Evolutionary conservation across 768 basidiomycete genomes (phyloP), one percentile per base, ranked within the genome.

Genomic region (Daedaleopsis sinensis): DNA sequence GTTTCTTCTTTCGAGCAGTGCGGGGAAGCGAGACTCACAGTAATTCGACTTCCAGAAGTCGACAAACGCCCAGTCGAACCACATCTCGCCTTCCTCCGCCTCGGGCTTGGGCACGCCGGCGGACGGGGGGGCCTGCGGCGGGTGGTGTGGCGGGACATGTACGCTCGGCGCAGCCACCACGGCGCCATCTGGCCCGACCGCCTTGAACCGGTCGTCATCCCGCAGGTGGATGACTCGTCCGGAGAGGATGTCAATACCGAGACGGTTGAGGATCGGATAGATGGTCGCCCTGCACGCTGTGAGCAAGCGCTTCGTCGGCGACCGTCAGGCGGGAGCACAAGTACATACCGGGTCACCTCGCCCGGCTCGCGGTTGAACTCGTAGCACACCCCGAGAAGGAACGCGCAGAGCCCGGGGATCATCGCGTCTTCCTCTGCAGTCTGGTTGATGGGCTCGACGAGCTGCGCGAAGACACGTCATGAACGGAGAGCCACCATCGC

Each of bases 21-120:
- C 10, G 23, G 19, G 50, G 54, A 53, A 58, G 43, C 27, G 16
- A 50, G 24, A 74, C 91, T 71, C 68, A 96, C 96, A 93, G 70
- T 95, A 97, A 70, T 96, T 96, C 49, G 93, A 95, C 78, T 98
- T 98, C 91, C 94, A 96, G 73, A 98, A 99, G 74, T 99, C 97
- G 7, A 97, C 87, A 75, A 98, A 98, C 0, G 89, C 84, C 94
- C 96, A 98, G 73, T 98, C 96, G 70, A 98, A 92, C 97, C 97
- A 98, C 42, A 97, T 82, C 74, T 95, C 94, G 27, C 86, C 91
- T 68, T 92, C 90, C 54, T 74, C 70, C 38, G 67, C 68, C 52
- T 79, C 77, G 11, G 72, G 65, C 63, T 80, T 82, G 16, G 76
- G 65, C 4, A 56, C 56, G 61, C 75, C 24, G 69, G 66, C 44